phyloP scores from a whole-genome alignment of 805 yeast species.

The Saccharomyces paradoxus region DNA sequence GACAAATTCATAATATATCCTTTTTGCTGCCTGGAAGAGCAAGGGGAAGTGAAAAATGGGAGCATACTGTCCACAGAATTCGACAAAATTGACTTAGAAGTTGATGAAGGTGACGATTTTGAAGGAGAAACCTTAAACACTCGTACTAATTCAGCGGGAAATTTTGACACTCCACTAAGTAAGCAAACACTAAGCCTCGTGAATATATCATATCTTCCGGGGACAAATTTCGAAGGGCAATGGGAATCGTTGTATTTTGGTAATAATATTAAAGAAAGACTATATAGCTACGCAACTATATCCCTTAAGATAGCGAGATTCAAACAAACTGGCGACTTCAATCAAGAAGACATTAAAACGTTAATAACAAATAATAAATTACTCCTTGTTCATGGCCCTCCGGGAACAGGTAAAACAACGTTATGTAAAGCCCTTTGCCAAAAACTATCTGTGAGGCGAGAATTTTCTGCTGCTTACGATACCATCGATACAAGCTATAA shows the following conservation, averaged over 20 bases:
- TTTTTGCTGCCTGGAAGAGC: slow-evolving; percentile 13
- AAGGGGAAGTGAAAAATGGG: not conserved
- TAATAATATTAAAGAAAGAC: slow-evolving; percentile 23
- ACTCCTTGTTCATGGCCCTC: slow-evolving; percentile 35
- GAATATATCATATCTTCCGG: slow-evolving; percentile 25
- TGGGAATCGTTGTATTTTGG: slow-evolving; percentile 34
- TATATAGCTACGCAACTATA: slow-evolving; percentile 30
- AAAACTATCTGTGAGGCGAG: slow-evolving; percentile 30
- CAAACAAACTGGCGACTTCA: slow-evolving; percentile 4
- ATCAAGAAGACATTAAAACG: not conserved
- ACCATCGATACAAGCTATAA: slow-evolving; percentile 5
- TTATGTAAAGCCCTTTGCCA: slow-evolving; percentile 36
- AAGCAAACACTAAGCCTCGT: slow-evolving; percentile 13
- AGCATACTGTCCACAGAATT: slow-evolving; percentile 19
- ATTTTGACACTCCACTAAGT: slow-evolving; percentile 9
- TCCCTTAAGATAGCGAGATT: slow-evolving; percentile 22
- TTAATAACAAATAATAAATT: slow-evolving; percentile 22
- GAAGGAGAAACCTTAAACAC: slow-evolving; percentile 11
- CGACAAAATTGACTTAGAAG: slow-evolving; percentile 25
- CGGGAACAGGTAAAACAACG: slow-evolving; percentile 42
- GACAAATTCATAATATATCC: slow-evolving; percentile 5
- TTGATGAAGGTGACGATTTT: slow-evolving; percentile 4
- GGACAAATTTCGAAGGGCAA: slow-evolving; percentile 22
- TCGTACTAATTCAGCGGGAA: not conserved
- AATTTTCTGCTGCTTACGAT: not conserved